Evolutionary conservation across 306 rosid species (phyloP), one percentile per base, ranked within the genome.

Genomic region (Trichosanthes truncata): DNA sequence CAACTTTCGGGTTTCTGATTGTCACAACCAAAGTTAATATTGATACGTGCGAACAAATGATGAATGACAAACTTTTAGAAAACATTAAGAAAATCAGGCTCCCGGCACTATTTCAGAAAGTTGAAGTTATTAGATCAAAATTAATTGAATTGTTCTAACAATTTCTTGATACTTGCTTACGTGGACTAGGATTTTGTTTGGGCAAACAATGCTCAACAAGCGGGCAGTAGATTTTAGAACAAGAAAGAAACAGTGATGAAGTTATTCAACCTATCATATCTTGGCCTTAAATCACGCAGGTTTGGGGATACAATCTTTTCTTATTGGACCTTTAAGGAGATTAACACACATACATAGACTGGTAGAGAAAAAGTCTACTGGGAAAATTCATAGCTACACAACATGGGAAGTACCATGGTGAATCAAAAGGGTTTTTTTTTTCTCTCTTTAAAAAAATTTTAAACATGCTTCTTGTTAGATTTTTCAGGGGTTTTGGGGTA

Each of bases 1-100:
- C 98, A 92, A 67, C 96, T 92, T 87, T 92, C 97, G 0, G 97
- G 97, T 82, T 95, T 95, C 97, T 95, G 91, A 79, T 26, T 75
- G 41, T 76, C 66, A 23, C 73, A 66, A 48, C 69, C 53, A 62
- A 61, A 46, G 57, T 56, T 53, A 73, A 78, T 41, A 52, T 12
- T 23, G 40, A 55, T 69, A 20, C 61, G 23, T 3, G 15, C 62
- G 10, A 38, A n/a, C 36, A 57, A 51, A 49, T 52, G 10, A 41
- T 36, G 18, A 52, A 29, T 29, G 76, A 48, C 17, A 41, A 43
- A 53, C 25, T 76, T 55, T 4, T 35, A 31, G 66, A 25, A 46
- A 76, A 52, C 23, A 53, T 36, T 20, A 53, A 52, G 3, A 40
- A 11, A 68, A 10, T 10, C 31, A 71, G 53, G 52, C 55, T 71